Evolutionary conservation across 805 yeast genomes (phyloP), one percentile per base, ranked within the genome.

Genomic region (Grigorovia transvaalensis): DNA sequence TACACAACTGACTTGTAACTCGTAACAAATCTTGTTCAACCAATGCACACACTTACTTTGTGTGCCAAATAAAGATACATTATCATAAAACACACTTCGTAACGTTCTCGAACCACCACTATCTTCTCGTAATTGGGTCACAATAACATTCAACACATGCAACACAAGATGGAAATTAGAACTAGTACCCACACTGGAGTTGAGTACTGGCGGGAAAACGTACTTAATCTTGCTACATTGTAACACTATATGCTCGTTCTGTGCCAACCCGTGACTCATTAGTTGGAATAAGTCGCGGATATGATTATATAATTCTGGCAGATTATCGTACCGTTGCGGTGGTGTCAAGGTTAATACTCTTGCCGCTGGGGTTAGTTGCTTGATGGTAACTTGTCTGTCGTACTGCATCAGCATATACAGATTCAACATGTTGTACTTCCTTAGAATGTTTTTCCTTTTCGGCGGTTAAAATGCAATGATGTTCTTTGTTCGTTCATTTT

Each of bases 81-180:
- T 84, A 40, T 74, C 73, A 59, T 85, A 85, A 62, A 71, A 85
- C 2, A 84, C 57, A 57, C 83, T 88, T 58, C 91, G 69, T 4
- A 61, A 55, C 2, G 70, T 66, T 33, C 62, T 58, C 1, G 50
- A 49, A 20, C 52, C 54, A 2, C 47, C 47, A 2, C 47, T 46
- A 1, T 20, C 41, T 6, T 46, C 17, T 23, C 27, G 12, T 55
- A 27, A 20, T 52, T 51, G 8, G 45, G 44, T 9, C 48, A 43
- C 13, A 64, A 23, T 53, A 9, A 55, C 50, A 3, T 51, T 50
- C 40, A 65, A 48, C 23, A 66, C 43, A 18, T 33, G 38, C 52
- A 54, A 7, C 62, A 18, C 46, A 64, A 43, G 2, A 57, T 51
- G 0, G 63, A 52, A 9, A 58, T 9, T 33, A 33, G 4, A 33